Percentiles rank a stretch among this genome's conserved stretches.
phyloP scores from a whole-genome alignment of 306 rosid genomes.

The Senna siamea region DNA sequence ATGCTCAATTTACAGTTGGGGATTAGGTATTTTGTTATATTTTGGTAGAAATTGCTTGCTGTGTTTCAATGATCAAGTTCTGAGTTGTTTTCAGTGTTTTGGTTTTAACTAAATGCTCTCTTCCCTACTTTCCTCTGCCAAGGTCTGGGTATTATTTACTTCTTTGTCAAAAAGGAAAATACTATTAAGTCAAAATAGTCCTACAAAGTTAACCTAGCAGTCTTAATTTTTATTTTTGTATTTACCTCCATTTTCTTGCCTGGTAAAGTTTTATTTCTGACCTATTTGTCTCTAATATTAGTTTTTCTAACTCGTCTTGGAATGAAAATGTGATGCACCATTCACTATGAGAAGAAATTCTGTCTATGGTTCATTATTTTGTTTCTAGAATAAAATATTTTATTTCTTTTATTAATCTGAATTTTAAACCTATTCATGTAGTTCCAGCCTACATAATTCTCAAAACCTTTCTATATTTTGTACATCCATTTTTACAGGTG shows the following conservation, averaged over 20 bases:
- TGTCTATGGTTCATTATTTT: not conserved
- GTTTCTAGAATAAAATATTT: not conserved
- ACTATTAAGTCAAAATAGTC: constrained; percentile 1
- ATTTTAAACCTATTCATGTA: not conserved
- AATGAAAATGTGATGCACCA: not conserved
- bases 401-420: not conserved
- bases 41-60: constrained; percentile 3
- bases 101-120: no score
- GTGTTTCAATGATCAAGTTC: not conserved
- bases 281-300: no score
- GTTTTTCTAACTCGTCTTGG: not conserved
- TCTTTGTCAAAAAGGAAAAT: not conserved
- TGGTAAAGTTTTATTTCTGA: no score
- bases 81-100: not conserved
- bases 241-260: no score
- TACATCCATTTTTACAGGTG: not conserved
- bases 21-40: constrained; percentile 55
- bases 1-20: constrained; percentile 92
- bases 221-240: no score
- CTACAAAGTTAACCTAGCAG: no score
- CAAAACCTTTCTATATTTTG: not conserved
- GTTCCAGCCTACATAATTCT: not conserved
- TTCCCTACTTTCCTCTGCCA: not conserved
- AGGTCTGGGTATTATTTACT: constrained; percentile 5
- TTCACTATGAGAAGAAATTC: not conserved